Conservation (phyloP, 257 asterid genomes). For the Nicotiana otophora region DNA sequence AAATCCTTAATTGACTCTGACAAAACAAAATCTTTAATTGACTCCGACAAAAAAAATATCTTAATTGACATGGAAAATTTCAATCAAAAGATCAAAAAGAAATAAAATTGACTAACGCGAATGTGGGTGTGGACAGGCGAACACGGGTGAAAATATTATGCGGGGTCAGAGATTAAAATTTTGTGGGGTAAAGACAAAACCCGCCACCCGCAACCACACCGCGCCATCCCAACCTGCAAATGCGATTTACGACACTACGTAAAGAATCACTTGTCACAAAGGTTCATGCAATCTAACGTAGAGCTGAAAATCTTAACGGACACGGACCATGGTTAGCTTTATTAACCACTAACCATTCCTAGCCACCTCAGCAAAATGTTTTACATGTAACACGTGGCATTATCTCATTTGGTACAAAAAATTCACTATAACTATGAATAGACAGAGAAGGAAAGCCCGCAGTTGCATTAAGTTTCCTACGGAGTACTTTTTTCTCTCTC, state of each 20-base stretch:
- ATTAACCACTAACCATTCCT: not conserved
- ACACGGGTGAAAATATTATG: no score
- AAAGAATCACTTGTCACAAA: not conserved
- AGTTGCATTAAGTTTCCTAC: not conserved
- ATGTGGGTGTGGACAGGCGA: rapidly evolving
- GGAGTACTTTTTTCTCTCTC: not conserved
- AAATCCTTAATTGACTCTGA: no score
- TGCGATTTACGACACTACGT: not conserved
- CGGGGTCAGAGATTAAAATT: no score
- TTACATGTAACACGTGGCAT: not conserved
- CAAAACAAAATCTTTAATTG: no score
- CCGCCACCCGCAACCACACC: no score
- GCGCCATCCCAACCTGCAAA: not conserved
- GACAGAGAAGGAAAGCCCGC: no score
- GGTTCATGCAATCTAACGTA: not conserved
- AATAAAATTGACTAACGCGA: no score
- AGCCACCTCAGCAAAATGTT: not conserved
- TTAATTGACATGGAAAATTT: no score
- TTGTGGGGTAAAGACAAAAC: no score
- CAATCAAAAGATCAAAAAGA: no score
- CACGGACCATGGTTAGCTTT: not conserved
- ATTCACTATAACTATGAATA: no score
- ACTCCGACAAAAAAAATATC: no score
- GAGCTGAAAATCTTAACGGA: not conserved
- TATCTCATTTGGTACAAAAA: not conserved